Percentiles rank a stretch among this genome's conserved stretches.
Evolutionary conservation across 768 basidiomycete genomes (phyloP).

Genomic region (Atractiella rhizophila): DNA sequence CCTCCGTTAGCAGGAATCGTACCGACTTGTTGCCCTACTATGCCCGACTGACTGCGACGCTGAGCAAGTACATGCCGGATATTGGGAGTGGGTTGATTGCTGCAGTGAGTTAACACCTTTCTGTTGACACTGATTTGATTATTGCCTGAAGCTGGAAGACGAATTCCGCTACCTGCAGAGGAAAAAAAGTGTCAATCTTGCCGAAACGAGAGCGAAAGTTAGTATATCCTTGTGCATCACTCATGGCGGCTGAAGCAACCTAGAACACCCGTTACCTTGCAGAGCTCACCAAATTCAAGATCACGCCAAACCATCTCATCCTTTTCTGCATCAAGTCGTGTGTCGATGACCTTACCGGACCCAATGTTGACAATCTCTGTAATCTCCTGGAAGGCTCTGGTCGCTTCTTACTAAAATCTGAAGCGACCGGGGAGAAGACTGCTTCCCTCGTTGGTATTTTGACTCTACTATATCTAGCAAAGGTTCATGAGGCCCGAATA

Average conservation of each 20-base stretch:
- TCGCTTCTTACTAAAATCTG: conserved; percentile 60
- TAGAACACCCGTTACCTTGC: conserved; percentile 73
- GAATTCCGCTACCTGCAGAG: conserved; percentile 85
- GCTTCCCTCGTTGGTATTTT: conserved; percentile 45
- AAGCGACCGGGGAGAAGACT: conserved; percentile 67
- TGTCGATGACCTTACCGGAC: conserved; percentile 75
- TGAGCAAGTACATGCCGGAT: conserved; percentile 83
- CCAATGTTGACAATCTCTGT: conserved; percentile 80
- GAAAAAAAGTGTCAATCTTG: conserved; percentile 75
- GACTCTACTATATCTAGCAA: background rate
- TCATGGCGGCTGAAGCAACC: background rate
- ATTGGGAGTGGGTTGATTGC: conserved; percentile 58
- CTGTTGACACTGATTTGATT: too few relatives aligned
- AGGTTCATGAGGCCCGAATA: conserved; percentile 21
- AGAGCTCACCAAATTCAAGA: conserved; percentile 80
- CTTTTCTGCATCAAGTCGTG: conserved; percentile 92
- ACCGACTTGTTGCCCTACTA: conserved; percentile 83
- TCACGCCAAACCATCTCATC: conserved; percentile 73
- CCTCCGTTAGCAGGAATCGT: conserved; percentile 60
- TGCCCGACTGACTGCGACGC: conserved; percentile 59
- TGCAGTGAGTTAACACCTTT: conserved; percentile 46
- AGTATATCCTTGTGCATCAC: conserved; percentile 2
- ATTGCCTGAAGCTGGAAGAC: conserved; percentile 96
- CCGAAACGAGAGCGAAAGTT: conserved; percentile 64
- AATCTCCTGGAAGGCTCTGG: conserved; percentile 81